phyloP scores from a whole-genome alignment of 202 grass and related monocot species.

The Setaria viridis region DNA sequence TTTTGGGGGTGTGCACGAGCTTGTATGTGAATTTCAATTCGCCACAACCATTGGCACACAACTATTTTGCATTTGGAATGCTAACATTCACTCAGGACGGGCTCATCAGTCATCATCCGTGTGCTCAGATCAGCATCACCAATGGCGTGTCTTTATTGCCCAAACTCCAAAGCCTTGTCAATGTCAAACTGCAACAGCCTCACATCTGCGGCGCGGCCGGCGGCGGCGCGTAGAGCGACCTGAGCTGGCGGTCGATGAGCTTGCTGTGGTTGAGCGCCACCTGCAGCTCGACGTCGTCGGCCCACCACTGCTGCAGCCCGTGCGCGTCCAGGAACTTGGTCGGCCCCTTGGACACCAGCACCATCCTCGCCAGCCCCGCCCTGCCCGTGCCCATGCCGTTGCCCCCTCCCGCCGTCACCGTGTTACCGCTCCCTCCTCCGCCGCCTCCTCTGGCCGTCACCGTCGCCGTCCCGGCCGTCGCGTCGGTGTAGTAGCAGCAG shows the following conservation, averaged over 20 bases:
- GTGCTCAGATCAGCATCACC: neutral
- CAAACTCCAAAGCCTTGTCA: neutral
- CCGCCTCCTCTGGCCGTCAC: constrained; percentile 9
- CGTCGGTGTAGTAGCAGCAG: constrained; percentile 74
- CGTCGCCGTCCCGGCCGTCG: constrained; percentile 57
- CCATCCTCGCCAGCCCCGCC: constrained; percentile 53
- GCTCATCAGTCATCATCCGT: neutral
- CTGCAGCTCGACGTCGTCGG: constrained; percentile 77
- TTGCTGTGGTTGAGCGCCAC: constrained; percentile 71
- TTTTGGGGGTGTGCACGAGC: too few species aligned
- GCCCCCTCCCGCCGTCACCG: neutral
- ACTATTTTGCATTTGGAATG: neutral
- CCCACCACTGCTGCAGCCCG: constrained; percentile 87
- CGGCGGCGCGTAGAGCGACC: constrained; percentile 64
- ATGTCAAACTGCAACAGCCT: neutral
- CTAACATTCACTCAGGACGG: neutral
- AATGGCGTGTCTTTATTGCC: neutral
- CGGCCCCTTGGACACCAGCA: constrained; percentile 76
- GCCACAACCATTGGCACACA: neutral
- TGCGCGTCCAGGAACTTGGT: constrained; percentile 83
- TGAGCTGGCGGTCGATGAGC: constrained; percentile 77
- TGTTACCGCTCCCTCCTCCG: neutral
- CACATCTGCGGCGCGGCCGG: constrained; percentile 9
- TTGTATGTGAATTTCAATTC: neutral
- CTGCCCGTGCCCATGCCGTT: neutral